Evolutionary conservation across 1,284 basidiomycete species (phyloP), one percentile per base, ranked within the genome.

Genomic region (Flammula alnicola): DNA sequence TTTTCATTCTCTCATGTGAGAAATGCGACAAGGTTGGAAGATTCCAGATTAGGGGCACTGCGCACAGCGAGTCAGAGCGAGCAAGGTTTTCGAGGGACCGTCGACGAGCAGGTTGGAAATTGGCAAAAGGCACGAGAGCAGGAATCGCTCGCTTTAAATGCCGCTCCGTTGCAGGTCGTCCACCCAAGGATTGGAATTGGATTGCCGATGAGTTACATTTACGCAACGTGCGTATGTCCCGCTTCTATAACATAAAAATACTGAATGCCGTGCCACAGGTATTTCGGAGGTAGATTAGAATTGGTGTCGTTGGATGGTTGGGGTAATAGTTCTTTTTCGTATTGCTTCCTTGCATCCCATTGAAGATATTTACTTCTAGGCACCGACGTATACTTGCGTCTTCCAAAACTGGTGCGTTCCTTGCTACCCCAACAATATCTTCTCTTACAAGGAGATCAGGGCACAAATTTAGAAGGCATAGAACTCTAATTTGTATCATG

Each of bases 121-220:
- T 80, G 78, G 78, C 68, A 77, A 55, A 65, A 70, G 52, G 33
- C 54, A 37, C 47, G 44, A 27, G 49, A 48, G 42, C 44, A 56
- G 14, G 42, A 59, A n/a, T 11, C 36, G 4, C 30, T 46, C 17
- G 32, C 47, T 44, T 36, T 51, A 38, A 14, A 42, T 35, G 43
- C 39, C 33, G 17, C 40, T 35, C 75, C 73, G 3, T 75, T 74
- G 9, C 73, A 80, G 32, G 77, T 70, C n/a, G 69, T 75, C 7
- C 84, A 84, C 63, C 77, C 79, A 33, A 74, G 79, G 31, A 85
- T 92, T 44, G 91, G 90, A 1, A 86, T 93, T 47, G 90, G 90
- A 8, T 69, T 93, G 14, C 90, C 90, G 1, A 89, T 93, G 87
- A 89, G 90, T 65, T 88, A 90, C 57, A 91, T 93, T 38, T 92